Evolutionary conservation across 805 yeast species (phyloP).

Genomic region (Zygosaccharomyces kombuchaensis): DNA sequence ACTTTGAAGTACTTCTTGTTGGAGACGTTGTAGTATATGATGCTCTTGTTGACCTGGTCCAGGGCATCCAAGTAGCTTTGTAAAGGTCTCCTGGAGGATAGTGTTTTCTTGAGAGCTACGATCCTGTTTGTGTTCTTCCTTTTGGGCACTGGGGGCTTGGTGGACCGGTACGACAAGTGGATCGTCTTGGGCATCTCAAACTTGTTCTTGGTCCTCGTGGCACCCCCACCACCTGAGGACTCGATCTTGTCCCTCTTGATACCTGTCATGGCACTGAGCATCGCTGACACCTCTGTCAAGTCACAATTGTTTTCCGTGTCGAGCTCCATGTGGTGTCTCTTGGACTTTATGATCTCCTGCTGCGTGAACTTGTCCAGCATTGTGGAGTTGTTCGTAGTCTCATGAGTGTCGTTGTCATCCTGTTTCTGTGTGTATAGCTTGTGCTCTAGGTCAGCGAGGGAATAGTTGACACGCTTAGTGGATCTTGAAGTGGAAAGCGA

Average conservation of each 20-base stretch:
- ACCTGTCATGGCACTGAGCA: slow-evolving; percentile 31
- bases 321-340: slow-evolving; percentile 32
- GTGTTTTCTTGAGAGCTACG: slow-evolving; percentile 30
- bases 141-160: slow-evolving; percentile 32
- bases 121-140: slow-evolving; percentile 32
- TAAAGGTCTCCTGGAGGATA: slow-evolving; percentile 29
- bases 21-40: slow-evolving; percentile 31
- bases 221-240: slow-evolving; percentile 15
- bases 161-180: slow-evolving; percentile 31
- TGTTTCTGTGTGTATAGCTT: slow-evolving; percentile 23
- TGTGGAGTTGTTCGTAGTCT: slow-evolving; percentile 9
- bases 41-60: slow-evolving; percentile 29
- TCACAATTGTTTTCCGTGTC: slow-evolving; percentile 33
- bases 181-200: slow-evolving; percentile 32
- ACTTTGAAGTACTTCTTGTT: slow-evolving; percentile 34
- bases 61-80: slow-evolving; percentile 33
- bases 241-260: slow-evolving; percentile 31
- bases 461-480: slow-evolving; percentile 34
- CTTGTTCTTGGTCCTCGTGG: slow-evolving; percentile 25
- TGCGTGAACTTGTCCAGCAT: slow-evolving; percentile 27
- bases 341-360: slow-evolving; percentile 31
- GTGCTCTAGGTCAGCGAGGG: slow-evolving; percentile 34
- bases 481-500: slow-evolving; percentile 22
- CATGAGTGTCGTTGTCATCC: slow-evolving; percentile 10
- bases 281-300: slow-evolving; percentile 28